These are phyloP conservation scores for Citrus trifoliata DNA, from an alignment of 345 rosid genomes.

Conservation along the genomic window DNA sequence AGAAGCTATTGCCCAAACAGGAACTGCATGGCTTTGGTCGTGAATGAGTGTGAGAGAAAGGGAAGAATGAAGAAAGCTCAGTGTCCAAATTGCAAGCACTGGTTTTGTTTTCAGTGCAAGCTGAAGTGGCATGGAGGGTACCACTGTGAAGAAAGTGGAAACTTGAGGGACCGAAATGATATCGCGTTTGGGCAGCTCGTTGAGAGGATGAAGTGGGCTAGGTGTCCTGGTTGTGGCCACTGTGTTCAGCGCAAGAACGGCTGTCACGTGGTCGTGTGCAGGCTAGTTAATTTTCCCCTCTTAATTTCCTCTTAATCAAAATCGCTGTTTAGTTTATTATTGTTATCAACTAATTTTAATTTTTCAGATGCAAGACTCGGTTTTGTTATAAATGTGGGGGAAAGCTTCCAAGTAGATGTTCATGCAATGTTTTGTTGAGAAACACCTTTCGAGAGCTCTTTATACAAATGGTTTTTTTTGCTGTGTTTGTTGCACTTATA, in stretches of 20 bases:
- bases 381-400: background rate
- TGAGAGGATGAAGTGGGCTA: constrained; percentile 26
- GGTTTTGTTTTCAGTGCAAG: constrained; percentile 29
- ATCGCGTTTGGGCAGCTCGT: constrained; percentile 20
- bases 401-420: background rate
- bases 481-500: too few species aligned
- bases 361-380: background rate
- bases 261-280: constrained; percentile 3
- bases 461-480: too few species aligned
- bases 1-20: constrained; percentile 31
- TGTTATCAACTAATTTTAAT: too few species aligned
- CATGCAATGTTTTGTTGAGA: background rate
- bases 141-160: constrained; percentile 19
- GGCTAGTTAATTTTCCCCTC: background rate
- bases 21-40: constrained; percentile 25
- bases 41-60: constrained; percentile 23
- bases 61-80: constrained; percentile 11
- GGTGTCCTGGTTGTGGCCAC: constrained; percentile 27
- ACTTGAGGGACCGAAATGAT: constrained; percentile 24
- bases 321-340: too few species aligned
- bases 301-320: too few species aligned
- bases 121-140: constrained; percentile 31
- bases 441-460: too few species aligned
- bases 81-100: constrained; percentile 29
- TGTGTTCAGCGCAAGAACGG: constrained; percentile 24